Percentiles rank a stretch among this genome's conserved stretches.
Conservation (phyloP, 1,139 yeast genomes). For the Protomyces arabidopsidicola region DNA sequence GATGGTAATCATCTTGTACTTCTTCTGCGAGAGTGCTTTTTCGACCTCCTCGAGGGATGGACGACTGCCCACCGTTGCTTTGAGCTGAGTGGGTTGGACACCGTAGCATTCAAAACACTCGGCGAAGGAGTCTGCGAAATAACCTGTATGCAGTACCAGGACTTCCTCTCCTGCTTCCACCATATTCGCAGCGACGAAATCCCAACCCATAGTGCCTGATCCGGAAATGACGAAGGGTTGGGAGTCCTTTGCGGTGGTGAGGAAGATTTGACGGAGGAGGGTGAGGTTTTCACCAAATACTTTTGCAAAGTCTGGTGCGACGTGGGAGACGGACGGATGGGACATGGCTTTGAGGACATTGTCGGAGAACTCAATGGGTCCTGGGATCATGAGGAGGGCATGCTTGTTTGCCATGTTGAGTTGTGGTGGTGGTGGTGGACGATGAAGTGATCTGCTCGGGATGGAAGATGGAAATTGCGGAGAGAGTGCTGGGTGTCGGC, state of each 20-base stretch:
- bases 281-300: slow-evolving; percentile 66
- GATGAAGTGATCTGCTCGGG: background rate
- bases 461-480: background rate
- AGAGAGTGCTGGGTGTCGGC: background rate
- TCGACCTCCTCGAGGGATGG: slow-evolving; percentile 59
- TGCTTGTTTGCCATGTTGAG: background rate
- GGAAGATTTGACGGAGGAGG: slow-evolving; percentile 68
- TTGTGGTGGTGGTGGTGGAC: background rate
- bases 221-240: slow-evolving; percentile 84
- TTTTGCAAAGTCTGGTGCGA: slow-evolving; percentile 77
- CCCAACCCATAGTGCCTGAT: slow-evolving; percentile 96
- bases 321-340: slow-evolving; percentile 82
- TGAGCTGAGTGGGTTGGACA: slow-evolving; percentile 56
- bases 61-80: slow-evolving; percentile 69
- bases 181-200: slow-evolving; percentile 74
- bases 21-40: slow-evolving; percentile 48
- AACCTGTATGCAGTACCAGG: slow-evolving; percentile 79
- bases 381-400: slow-evolving; percentile 42
- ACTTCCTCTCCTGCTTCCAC: slow-evolving; percentile 58
- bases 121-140: slow-evolving; percentile 81
- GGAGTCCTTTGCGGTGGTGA: slow-evolving; percentile 58
- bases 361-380: slow-evolving; percentile 87
- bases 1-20: slow-evolving; percentile 68
- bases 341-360: slow-evolving; percentile 77
- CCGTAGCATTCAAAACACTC: slow-evolving; percentile 70